These are phyloP conservation scores for Acacia concinna DNA, from an alignment of 331 rosid species.

Conservation along the genomic window DNA sequence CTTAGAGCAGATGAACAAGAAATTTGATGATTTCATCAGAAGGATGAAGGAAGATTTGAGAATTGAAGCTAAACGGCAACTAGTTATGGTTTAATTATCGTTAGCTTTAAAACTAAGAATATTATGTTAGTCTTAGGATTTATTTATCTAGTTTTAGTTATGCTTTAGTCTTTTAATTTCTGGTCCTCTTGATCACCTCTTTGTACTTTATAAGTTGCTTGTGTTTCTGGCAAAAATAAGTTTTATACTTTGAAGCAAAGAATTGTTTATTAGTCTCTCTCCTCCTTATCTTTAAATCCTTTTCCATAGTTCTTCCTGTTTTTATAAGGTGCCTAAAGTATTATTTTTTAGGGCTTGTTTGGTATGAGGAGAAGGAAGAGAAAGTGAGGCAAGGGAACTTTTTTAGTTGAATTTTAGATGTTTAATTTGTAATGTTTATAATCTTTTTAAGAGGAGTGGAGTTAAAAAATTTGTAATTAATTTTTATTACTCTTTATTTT, in stretches of 20 bases:
- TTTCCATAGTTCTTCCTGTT: background rate
- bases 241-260: background rate
- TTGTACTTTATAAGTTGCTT: background rate
- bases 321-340: background rate
- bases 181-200: background rate
- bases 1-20: conserved; percentile 73
- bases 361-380: too few relatives aligned
- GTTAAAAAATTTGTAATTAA: too few relatives aligned
- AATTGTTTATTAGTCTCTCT: background rate
- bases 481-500: too few relatives aligned
- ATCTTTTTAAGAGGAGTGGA: too few relatives aligned
- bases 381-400: too few relatives aligned
- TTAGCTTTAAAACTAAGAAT: background rate
- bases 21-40: conserved; percentile 76
- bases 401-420: too few relatives aligned
- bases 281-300: background rate
- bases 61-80: conserved; percentile 58
- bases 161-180: background rate
- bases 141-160: background rate
- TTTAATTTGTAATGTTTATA: too few relatives aligned
- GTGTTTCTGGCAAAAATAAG: background rate
- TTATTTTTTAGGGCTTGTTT: background rate
- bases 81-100: conserved; percentile 44
- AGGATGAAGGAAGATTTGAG: conserved; percentile 70
- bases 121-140: background rate